Evolutionary conservation across 2,329 filamentous ascomycete species (phyloP).

Genomic region (Blastomyces parvus): DNA sequence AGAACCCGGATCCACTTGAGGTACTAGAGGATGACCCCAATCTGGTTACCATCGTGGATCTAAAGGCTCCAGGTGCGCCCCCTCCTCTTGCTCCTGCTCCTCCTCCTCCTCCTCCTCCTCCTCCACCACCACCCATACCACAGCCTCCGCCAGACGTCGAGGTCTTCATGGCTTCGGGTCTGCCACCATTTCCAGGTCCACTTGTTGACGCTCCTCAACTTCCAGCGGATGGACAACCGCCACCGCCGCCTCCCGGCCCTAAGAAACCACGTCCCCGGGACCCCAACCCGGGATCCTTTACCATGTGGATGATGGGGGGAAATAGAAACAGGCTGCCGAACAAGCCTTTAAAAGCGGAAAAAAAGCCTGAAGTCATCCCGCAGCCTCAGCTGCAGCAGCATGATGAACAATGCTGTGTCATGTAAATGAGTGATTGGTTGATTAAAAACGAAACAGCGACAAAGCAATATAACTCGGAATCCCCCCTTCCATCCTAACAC

Average conservation of each 20-base stretch:
- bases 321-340: conserved; percentile 20
- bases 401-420: conserved; percentile 24
- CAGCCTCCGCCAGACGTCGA: conserved; percentile 13
- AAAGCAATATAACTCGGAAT: not conserved
- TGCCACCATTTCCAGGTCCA: conserved; percentile 15
- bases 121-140: conserved; percentile 13
- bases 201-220: conserved; percentile 7
- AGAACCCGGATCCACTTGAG: conserved; percentile 30
- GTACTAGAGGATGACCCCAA: conserved; percentile 17
- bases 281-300: conserved; percentile 29
- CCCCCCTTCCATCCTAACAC: not conserved
- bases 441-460: not conserved
- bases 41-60: conserved; percentile 18
- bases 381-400: conserved; percentile 18
- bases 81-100: conserved; percentile 8
- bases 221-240: conserved; percentile 7
- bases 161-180: conserved; percentile 7
- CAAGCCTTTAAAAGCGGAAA: conserved; percentile 38
- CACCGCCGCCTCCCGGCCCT: conserved; percentile 17
- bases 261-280: conserved; percentile 27
- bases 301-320: conserved; percentile 40
- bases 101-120: conserved; percentile 9
- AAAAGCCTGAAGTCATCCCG: conserved; percentile 36
- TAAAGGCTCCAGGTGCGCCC: conserved; percentile 27
- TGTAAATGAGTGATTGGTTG: conserved; percentile 19